Percentiles rank a stretch among this genome's conserved stretches.
Conservation (phyloP, 371 early-diverging fungal species). For the Parasitella parasitica region DNA sequence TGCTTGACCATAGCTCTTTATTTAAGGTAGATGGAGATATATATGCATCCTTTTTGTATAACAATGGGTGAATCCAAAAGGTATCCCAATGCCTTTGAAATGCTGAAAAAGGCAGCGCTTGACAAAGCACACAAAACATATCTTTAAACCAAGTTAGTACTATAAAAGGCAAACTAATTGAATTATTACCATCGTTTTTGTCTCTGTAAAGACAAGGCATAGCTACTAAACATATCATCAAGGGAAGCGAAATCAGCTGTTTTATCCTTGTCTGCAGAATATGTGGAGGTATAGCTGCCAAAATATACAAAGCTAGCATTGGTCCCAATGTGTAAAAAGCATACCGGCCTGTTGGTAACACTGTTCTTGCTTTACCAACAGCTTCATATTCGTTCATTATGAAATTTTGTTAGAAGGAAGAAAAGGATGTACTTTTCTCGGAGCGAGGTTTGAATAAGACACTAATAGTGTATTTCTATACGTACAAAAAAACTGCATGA, state of each 20-base stretch:
- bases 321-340: slow-evolving; percentile 3
- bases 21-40: background rate
- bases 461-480: no score
- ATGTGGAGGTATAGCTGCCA: slow-evolving; percentile 1
- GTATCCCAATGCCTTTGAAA: slow-evolving; percentile 11
- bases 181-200: background rate
- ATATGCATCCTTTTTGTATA: slow-evolving; percentile 14
- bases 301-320: background rate
- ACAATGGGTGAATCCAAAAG: slow-evolving; percentile 9
- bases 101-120: slow-evolving; percentile 9
- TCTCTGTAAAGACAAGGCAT: slow-evolving; percentile 7
- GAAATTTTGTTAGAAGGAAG: background rate
- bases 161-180: background rate
- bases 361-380: background rate
- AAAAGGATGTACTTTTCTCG: no score
- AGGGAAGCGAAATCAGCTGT: background rate
- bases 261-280: slow-evolving; percentile 1
- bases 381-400: background rate
- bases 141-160: background rate
- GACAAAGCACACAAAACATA: slow-evolving; percentile 11
- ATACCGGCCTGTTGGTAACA: background rate
- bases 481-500: no score
- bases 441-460: no score
- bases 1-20: slow-evolving; percentile 9
- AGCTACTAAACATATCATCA: background rate